Conservation (phyloP, 768 basidiomycete genomes). For the Podaxis sp. region DNA sequence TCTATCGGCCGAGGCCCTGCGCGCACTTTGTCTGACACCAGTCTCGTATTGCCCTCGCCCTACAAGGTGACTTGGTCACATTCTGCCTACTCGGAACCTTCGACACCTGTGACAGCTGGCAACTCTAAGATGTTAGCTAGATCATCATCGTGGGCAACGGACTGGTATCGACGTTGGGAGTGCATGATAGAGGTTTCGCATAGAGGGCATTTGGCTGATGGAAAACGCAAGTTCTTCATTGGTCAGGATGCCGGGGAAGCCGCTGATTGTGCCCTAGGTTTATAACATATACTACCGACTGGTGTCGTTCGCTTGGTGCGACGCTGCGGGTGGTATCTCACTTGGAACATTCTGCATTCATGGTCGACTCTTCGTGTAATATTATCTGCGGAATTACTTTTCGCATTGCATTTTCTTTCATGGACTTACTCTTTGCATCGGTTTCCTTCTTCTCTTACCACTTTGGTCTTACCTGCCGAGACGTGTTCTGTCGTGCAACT, state of each 20-base stretch:
- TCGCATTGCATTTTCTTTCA: not conserved
- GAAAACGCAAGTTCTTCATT: constrained; percentile 1
- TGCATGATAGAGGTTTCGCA: constrained; percentile 45
- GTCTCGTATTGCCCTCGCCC: not conserved
- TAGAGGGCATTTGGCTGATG: constrained; percentile 20
- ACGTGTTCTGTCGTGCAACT: not conserved
- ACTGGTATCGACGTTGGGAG: constrained; percentile 58
- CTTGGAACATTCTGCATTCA: not conserved
- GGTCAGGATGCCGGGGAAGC: constrained; percentile 1
- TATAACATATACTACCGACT: not conserved
- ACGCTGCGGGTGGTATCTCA: not conserved
- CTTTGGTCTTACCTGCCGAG: not conserved
- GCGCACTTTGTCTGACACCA: not conserved
- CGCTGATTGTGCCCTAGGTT: not conserved
- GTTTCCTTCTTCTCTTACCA: not conserved
- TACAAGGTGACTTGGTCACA: constrained; percentile 2
- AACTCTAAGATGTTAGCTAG: constrained; percentile 15
- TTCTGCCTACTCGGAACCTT: constrained; percentile 12
- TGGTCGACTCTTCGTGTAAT: not conserved
- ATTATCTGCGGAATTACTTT: not conserved
- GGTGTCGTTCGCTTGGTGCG: not conserved
- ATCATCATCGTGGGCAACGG: constrained; percentile 37
- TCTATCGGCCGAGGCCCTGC: not conserved
- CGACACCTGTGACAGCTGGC: constrained; percentile 11
- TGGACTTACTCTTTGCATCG: not conserved